Base-by-base conservation (phyloP, 1,139 yeast genomes). In the Candida glucosophila region DNA sequence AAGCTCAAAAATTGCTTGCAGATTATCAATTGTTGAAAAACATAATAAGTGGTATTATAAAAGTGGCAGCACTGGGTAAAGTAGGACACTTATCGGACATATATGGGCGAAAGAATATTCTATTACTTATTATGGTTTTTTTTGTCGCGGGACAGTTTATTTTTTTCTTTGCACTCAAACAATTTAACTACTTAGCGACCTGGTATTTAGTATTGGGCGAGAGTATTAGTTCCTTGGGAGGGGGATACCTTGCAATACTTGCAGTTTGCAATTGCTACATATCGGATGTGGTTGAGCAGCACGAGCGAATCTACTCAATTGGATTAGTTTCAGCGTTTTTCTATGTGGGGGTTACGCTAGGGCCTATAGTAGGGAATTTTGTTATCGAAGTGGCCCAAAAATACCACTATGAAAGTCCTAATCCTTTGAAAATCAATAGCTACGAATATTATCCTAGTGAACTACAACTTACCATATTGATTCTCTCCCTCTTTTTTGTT, bases 71-170 rank as follows among this genome's bases (percentile, higher is more conserved):
- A 3, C 49, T 63, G 34, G 64, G 67, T 3, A 64, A 67, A 35
- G 44, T 74, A 7, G 83, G 85, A 0, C 66, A 70, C n/a, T 41
- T 72, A 17, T 73, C 83, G 4, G 92, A 81, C 47, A 54, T 65
- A 22, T 57, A 65, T 33, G 93, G 93, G 1, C 55, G 92, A 24
- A 69, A 60, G 33, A 55, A 41, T 2, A 58, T 73, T 17, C 35
- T 76, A 12, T 36, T 67, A 5, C 22, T 65, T 4, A 43, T 59
- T 12, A 38, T 51, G 3, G 13, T 36, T 3, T 31, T 55, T 11
- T 31, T 52, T 2, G 23, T 58, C 6, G 53, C 61, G 1, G 46
- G 49, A 28, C 8, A 44, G 3, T 25, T 53, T 2, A 40, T 47
- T 26, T 39, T 58, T 32, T 29, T 47, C n/a, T 36, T 65, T 5